phyloP scores from a whole-genome alignment of 257 asterid species.

The Solanum pinnatisectum region DNA sequence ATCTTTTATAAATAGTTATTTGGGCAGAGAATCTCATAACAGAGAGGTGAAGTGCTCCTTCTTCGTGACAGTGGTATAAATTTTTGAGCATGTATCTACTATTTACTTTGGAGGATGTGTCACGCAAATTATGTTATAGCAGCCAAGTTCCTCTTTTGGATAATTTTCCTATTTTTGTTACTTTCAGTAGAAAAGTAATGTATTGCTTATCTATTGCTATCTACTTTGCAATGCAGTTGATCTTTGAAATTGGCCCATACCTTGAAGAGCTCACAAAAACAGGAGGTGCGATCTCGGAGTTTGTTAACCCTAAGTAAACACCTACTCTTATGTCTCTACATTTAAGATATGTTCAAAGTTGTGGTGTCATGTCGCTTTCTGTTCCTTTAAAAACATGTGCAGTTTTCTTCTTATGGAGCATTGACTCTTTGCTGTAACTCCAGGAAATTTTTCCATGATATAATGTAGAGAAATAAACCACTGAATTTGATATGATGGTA shows the following conservation, averaged over 20 bases:
- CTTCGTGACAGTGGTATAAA: background rate
- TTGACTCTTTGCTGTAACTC: background rate
- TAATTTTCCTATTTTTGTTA: background rate
- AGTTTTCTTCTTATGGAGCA: background rate
- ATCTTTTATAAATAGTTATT: background rate
- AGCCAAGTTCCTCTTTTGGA: background rate
- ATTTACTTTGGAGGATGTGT: background rate
- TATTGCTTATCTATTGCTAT: background rate
- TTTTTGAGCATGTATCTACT: background rate
- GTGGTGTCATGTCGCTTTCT: background rate
- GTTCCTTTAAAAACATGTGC: background rate
- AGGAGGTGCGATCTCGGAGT: constrained; percentile 89
- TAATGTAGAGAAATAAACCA: background rate
- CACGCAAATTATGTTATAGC: background rate
- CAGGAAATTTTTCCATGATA: background rate
- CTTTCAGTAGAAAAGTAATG: background rate
- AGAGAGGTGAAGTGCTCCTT: background rate
- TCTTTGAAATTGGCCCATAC: constrained; percentile 81
- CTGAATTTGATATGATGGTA: background rate
- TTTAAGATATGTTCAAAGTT: background rate
- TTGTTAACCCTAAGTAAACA: constrained; percentile 91
- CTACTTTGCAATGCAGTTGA: constrained; percentile 43
- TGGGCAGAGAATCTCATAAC: background rate
- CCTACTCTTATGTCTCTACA: background rate
- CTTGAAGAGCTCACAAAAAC: constrained; percentile 88